Evolutionary conservation across 2,329 filamentous ascomycete genomes (phyloP), one percentile per base, ranked within the genome.

Genomic region (Cadophora gregata): DNA sequence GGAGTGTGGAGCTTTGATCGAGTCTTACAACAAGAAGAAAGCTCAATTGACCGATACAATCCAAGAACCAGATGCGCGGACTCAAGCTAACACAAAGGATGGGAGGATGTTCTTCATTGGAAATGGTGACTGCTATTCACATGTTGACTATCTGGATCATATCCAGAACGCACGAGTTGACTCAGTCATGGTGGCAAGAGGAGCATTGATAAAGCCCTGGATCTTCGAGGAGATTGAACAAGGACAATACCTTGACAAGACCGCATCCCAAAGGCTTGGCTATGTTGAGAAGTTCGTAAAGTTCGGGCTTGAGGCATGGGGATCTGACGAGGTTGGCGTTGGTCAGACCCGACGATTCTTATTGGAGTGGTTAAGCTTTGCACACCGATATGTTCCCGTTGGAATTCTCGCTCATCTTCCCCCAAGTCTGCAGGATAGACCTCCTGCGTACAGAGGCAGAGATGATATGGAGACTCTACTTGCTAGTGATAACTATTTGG

Each of bases 171-270:
- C 92, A 42, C 87, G 88, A 56, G 93, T 98, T 55, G 95, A 98
- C 81, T 89, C 89, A n/a, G 92, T 97, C 77, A 98, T 99, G 96
- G 88, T 98, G 68, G 96, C 90, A n/a, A 92, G 96, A 68, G 96
- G 96, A 65, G 96, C 96, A 10, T 86, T 99, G 66, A 93, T 98
- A 81, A 99, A 99, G 81, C 96, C 96, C 0, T 99, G 96, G 96
- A 84, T 99, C 69, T 99, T 98, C 77, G 96, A 99, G 79, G 96
- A 99, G 80, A 98, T 99, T 64, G 88, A 92, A 72, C 86, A 89
- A 69, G 91, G 92, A 5, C 96, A 98, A 79, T 97, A 98, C 77
- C 87, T 99, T 47, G 96, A 99, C 83, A 99, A 99, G 80, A 93
- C 92, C 3, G 91, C 95, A 2, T 86, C 89, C 5, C 95, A 99